Base-by-base conservation (phyloP, 148 eudicot species). In the Rhododendron henanense region DNA sequence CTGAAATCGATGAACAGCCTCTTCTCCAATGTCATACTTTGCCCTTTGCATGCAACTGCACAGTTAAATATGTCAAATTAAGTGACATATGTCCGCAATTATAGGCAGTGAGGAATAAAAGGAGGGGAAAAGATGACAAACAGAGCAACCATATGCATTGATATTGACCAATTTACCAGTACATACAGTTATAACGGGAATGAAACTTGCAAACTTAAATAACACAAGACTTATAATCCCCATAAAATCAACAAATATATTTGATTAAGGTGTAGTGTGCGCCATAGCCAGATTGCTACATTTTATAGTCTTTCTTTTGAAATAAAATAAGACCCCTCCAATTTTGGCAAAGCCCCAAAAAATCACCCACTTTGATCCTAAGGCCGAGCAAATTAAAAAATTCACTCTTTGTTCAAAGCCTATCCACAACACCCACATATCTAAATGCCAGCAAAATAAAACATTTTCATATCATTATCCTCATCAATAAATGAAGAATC, bases 31-130 rank as follows among this genome's bases (percentile, higher is more conserved):
- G 87, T 95, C 98, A 90, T 91, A 97, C 85, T 95, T 93, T 74
- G 94, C 97, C 90, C 93, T 94, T 88, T 93, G 98, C 98, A 97
- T 94, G 93, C 99, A 97, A 85, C 99, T 97, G 91, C 87, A 86
- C 53, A 63, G 87, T 78, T 14, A 83, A 87, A 79, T 33, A 84
- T 77, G 82, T 48, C 84, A 84, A 28, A 25, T 57, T 31, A 23
- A 81, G 71, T 59, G 55, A 87, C 41, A 79, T 48, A 78, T 33
- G 73, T 35, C 35, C 69, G 1, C 63, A 37, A 39, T 39, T 51
- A 37, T 13, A 45, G 55, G 80, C 25, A 59, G 50, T 14, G 25
- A 61, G 81, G 45, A 31, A 45, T 47, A 81, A 73, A 86, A 21
- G 59, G 35, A 50, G 81, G 19, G 21, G 14, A 81, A 55, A 81